These are phyloP conservation scores for Aspergillus taichungensis DNA, from an alignment of 495 filamentous ascomycete species.

Conservation along the genomic window DNA sequence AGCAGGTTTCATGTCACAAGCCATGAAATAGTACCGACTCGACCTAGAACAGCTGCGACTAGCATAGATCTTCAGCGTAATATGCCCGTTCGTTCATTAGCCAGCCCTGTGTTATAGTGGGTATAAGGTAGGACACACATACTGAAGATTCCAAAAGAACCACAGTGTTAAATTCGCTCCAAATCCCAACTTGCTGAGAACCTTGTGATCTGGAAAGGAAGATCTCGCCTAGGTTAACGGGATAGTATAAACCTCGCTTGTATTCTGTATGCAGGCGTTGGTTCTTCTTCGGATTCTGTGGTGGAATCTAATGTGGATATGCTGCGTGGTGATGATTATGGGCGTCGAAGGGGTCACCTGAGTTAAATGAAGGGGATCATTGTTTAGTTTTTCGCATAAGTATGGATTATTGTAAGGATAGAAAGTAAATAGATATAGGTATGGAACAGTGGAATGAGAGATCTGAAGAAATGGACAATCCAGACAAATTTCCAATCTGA, in stretches of 20 bases:
- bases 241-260: conserved; percentile 33
- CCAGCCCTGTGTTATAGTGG: neutral
- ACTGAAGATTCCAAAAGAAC: neutral
- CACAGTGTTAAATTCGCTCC: conserved; percentile 28
- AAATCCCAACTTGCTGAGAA: conserved; percentile 44
- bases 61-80: conserved; percentile 28
- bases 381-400: too few species aligned
- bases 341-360: neutral
- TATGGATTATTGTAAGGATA: too few species aligned
- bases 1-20: too few species aligned
- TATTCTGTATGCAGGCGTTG: conserved; percentile 30
- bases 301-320: conserved; percentile 1
- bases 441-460: too few species aligned
- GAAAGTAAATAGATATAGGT: too few species aligned
- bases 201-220: conserved; percentile 35
- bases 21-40: neutral
- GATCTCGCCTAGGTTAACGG: conserved; percentile 38
- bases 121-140: neutral
- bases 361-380: neutral
- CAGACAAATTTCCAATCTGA: too few species aligned
- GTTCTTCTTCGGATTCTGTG: conserved; percentile 31
- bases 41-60: too few species aligned
- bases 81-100: too few species aligned
- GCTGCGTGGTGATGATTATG: neutral
- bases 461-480: too few species aligned